A percentile compares a stretch with the other conserved stretches of the same genome.
These are phyloP conservation scores for Coprinellus aureogranulatus DNA, from an alignment of 768 basidiomycete species.

Conservation along the genomic window DNA sequence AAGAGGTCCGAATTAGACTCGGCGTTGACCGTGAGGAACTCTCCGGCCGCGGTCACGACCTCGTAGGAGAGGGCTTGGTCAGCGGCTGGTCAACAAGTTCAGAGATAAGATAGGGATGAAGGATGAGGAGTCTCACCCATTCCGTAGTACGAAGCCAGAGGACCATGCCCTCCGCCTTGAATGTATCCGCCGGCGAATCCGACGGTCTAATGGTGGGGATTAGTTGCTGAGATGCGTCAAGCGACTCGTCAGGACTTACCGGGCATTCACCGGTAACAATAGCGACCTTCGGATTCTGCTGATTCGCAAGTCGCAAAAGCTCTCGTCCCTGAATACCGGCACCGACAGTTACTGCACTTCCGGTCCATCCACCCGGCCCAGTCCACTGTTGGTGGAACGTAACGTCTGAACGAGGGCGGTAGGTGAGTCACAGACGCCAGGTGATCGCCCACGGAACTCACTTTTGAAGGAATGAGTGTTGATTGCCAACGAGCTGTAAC, in stretches of 20 bases:
- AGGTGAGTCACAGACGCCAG: neutral
- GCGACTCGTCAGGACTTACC: too few relatives aligned
- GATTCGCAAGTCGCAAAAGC: conserved; percentile 11
- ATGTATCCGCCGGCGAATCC: conserved; percentile 41
- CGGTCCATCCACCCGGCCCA: conserved; percentile 14
- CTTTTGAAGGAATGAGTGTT: conserved; percentile 17
- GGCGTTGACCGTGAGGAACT: conserved; percentile 33
- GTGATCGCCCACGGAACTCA: neutral
- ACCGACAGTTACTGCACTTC: conserved; percentile 19
- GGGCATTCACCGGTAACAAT: conserved; percentile 18
- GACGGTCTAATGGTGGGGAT: conserved; percentile 23
- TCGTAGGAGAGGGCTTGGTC: conserved; percentile 34
- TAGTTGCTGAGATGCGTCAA: too few relatives aligned
- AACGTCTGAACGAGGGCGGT: conserved; percentile 8
- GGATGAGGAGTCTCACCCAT: conserved; percentile 11
- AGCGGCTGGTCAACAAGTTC: conserved; percentile 12
- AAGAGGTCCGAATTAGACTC: conserved; percentile 43
- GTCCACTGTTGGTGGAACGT: conserved; percentile 15
- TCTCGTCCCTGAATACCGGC: conserved; percentile 18
- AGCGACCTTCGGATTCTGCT: conserved; percentile 13
- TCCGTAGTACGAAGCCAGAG: conserved; percentile 16
- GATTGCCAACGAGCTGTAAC: conserved; percentile 19
- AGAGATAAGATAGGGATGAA: too few relatives aligned
- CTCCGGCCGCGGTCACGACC: conserved; percentile 42
- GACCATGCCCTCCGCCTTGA: conserved; percentile 36